Percentiles rank a stretch among this genome's conserved stretches.
Conservation (phyloP, 164 flowering plant genomes). For the Stephania cephalantha region DNA sequence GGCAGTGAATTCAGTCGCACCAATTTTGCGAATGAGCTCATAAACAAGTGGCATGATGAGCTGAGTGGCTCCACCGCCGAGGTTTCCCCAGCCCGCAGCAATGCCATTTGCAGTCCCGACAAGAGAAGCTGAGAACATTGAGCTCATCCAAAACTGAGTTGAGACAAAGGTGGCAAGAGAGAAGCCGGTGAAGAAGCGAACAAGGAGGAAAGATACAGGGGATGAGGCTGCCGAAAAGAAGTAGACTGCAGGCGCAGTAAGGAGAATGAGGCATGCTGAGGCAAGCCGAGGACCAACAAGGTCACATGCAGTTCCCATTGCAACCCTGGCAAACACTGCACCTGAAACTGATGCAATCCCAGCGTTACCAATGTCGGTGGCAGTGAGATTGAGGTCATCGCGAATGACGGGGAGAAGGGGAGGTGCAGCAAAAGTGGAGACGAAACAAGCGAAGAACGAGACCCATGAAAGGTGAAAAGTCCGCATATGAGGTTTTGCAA, state of each 20-base stretch:
- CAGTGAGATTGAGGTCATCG: slow-evolving; percentile 67
- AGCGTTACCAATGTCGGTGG: slow-evolving; percentile 80
- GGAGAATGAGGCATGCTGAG: slow-evolving; percentile 52
- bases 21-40: slow-evolving; percentile 31
- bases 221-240: slow-evolving; percentile 36
- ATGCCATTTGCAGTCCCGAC: slow-evolving; percentile 73
- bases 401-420: slow-evolving; percentile 79
- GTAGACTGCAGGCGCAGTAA: slow-evolving; percentile 72
- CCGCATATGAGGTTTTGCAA: slow-evolving; percentile 70
- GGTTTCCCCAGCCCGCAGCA: slow-evolving; percentile 88
- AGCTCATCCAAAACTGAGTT: slow-evolving; percentile 92
- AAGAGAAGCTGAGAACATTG: slow-evolving; percentile 59
- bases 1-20: slow-evolving; percentile 56
- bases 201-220: slow-evolving; percentile 47
- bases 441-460: slow-evolving; percentile 73
- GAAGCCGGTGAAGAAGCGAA: slow-evolving; percentile 76
- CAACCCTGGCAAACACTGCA: slow-evolving; percentile 66
- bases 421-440: slow-evolving; percentile 77
- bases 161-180: slow-evolving; percentile 84
- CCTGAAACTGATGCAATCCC: slow-evolving; percentile 86
- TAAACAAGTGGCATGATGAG: slow-evolving; percentile 78
- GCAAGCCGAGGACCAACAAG: slow-evolving; percentile 76
- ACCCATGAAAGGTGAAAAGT: slow-evolving; percentile 84
- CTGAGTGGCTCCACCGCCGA: slow-evolving; percentile 90
- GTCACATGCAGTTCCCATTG: slow-evolving; percentile 85